Evolutionary conservation across 768 basidiomycete genomes (phyloP).

Genomic region (Coprinopsis marcescibilis): DNA sequence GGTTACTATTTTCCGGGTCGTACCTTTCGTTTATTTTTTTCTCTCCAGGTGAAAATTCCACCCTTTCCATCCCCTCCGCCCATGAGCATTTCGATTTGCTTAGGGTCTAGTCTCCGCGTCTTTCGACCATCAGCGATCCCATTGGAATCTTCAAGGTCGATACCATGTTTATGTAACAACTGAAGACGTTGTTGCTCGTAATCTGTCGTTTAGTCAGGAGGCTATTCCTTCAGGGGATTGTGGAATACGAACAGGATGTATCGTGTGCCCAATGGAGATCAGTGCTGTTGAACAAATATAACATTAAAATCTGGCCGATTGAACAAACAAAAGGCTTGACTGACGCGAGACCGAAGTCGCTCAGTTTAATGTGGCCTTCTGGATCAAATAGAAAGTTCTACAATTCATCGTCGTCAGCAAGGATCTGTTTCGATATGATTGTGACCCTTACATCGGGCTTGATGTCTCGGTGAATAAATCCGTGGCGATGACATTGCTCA

Average conservation of each 20-base stretch:
- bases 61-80: slow-evolving; percentile 75
- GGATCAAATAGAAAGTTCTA: slow-evolving; percentile 96
- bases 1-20: slow-evolving; percentile 18
- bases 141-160: slow-evolving; percentile 83
- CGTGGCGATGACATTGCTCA: slow-evolving; percentile 88
- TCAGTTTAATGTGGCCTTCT: slow-evolving; percentile 89
- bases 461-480: slow-evolving; percentile 98
- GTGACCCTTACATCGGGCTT: slow-evolving; percentile 73
- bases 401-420: slow-evolving; percentile 12
- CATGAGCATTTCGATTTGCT: slow-evolving; percentile 81
- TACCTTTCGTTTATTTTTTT: slow-evolving; percentile 88
- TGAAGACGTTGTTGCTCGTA: slow-evolving; percentile 92
- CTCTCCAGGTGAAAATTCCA: slow-evolving; percentile 92
- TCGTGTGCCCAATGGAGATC: slow-evolving; percentile 98
- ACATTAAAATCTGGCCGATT: slow-evolving; percentile 12
- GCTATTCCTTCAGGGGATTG: slow-evolving; percentile 12
- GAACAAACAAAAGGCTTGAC: slow-evolving; percentile 31
- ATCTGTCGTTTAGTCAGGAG: slow-evolving; percentile 42
- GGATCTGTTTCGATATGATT: slow-evolving; percentile 12
- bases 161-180: slow-evolving; percentile 86
- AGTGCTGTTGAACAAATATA: slow-evolving; percentile 44
- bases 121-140: slow-evolving; percentile 60
- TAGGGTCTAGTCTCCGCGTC: slow-evolving; percentile 74
- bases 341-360: slow-evolving; percentile 94
- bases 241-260: slow-evolving; percentile 60